phyloP scores from a whole-genome alignment of 106 monocot genomes.

The Acorus calamus region DNA sequence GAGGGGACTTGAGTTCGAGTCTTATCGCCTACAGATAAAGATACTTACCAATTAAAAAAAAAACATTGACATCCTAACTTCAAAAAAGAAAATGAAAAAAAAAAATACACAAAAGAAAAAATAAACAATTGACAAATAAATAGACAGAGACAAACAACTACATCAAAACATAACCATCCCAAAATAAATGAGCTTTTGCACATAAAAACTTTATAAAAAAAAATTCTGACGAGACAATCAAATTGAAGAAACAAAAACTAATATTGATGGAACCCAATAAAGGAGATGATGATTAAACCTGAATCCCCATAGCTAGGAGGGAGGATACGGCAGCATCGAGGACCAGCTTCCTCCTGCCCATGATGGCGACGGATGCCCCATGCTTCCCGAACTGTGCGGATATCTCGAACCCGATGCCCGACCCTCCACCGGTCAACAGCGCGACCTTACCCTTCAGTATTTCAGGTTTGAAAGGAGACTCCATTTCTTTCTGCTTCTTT shows the following conservation, averaged over 20 bases:
- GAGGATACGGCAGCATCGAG: constrained; percentile 49
- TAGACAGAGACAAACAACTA: neutral
- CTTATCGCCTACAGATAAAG: too few species aligned
- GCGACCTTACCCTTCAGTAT: constrained; percentile 70
- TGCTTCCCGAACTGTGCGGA: constrained; percentile 64
- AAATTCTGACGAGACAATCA: neutral
- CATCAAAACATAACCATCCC: neutral
- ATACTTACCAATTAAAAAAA: too few species aligned
- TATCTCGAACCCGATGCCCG: constrained; percentile 83
- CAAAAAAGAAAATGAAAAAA: constrained; percentile 3
- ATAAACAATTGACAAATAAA: neutral
- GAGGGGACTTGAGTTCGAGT: too few species aligned
- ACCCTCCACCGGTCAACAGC: constrained; percentile 72
- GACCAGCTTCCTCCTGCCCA: constrained; percentile 76
- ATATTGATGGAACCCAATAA: too few species aligned
- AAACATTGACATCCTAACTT: too few species aligned
- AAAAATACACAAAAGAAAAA: neutral
- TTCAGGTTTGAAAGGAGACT: constrained; percentile 63
- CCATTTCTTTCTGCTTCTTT: constrained; percentile 16
- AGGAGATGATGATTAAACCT: constrained; percentile 11
- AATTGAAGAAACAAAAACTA: too few species aligned
- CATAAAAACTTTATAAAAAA: neutral
- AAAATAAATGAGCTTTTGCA: neutral
- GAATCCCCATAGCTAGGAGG: constrained; percentile 52
- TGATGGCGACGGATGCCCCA: constrained; percentile 72